Evolutionary conservation across 352 stramenopile genomes (phyloP).

Genomic region (Globisporangium middletonii): DNA sequence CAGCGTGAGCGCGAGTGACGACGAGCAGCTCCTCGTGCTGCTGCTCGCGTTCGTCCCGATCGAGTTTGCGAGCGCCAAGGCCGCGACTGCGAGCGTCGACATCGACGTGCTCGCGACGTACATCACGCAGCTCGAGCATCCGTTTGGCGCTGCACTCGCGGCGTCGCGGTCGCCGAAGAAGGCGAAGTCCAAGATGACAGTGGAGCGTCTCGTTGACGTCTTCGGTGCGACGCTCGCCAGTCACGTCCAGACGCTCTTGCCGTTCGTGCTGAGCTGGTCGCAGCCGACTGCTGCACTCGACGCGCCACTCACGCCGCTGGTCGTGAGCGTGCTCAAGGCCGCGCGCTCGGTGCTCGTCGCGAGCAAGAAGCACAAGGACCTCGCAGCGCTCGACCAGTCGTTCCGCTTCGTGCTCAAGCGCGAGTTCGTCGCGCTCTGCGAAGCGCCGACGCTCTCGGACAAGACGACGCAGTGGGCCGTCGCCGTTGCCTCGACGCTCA

Average conservation of each 20-base stretch:
- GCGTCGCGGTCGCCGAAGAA: conserved; percentile 1
- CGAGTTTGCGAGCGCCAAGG: conserved; percentile 8
- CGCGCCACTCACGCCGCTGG: conserved; percentile 37
- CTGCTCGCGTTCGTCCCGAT: conserved; percentile 42
- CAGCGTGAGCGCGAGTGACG: conserved; percentile 17
- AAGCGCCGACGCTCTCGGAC: conserved; percentile 13
- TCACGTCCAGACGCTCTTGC: conserved; percentile 34
- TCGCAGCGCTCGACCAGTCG: conserved; percentile 32
- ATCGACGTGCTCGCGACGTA: conserved; percentile 36
- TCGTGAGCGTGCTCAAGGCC: conserved; percentile 49
- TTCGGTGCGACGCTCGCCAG: conserved; percentile 39
- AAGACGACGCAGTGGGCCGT: conserved; percentile 18
- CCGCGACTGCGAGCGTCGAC: conserved; percentile 1
- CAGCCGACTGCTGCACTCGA: conserved; percentile 39
- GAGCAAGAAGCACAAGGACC: conserved; percentile 36
- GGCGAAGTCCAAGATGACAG: conserved; percentile 11
- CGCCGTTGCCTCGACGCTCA: conserved; percentile 44
- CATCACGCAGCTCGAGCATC: conserved; percentile 46
- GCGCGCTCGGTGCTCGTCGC: conserved; percentile 23
- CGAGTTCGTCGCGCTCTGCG: conserved; percentile 51
- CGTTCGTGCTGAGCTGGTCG: conserved; percentile 62
- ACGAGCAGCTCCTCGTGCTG: conserved; percentile 57
- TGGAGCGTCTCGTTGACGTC: conserved; percentile 22
- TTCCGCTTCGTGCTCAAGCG: conserved; percentile 59
- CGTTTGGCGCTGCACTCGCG: conserved; percentile 30